Base-by-base conservation (phyloP, 2,329 filamentous ascomycete species). In the Colletotrichum higginsianum region DNA sequence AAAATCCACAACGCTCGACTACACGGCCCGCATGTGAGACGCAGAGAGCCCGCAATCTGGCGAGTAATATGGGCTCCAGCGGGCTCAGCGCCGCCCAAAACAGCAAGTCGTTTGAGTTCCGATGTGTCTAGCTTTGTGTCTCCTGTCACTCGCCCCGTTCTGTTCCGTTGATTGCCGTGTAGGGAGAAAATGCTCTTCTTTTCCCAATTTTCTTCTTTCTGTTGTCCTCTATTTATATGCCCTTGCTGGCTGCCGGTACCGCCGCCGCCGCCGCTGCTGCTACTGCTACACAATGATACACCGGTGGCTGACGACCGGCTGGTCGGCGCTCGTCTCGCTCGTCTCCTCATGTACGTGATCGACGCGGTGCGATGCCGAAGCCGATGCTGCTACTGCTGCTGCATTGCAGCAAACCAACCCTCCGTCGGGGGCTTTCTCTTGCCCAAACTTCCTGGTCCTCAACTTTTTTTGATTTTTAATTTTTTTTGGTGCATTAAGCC, bases 21-120 rank as follows among this genome's bases (percentile, higher is more conserved):
- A 61, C 53, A 66, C 44, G 49, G 23, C 26, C 30, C 44, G 53
- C 66, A 69, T 53, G 38, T 66, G 66, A 69, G 40, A 47, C 61
- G 11, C 44, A 57, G 11, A 49, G 49, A 58, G 52, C 66, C 67
- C 67, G 62, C 67, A 66, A 70, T 66, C 67, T 66, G 67, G 61
- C 67, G 62, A 70, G 67, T 70, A 70, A 67, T 70, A 67, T 56
- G 63, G 63, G 55, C 56, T 70, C 21, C 12, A 21, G 60, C 40
- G 63, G 67, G 63, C 56, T 61, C 56, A 62, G 46, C 47, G 53
- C 30, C 42, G 49, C 64, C 64, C 49, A 40, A 71, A 67, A 67
- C 57, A 67, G 68, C 64, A 71, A 71, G 18, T 63, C 30, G 49
- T 23, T 35, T 62, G 26, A 53, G n/a, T 61, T 67, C 64, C 52